Conservation (phyloP, 352 stramenopile species). For the Phytophthora fragariae region DNA sequence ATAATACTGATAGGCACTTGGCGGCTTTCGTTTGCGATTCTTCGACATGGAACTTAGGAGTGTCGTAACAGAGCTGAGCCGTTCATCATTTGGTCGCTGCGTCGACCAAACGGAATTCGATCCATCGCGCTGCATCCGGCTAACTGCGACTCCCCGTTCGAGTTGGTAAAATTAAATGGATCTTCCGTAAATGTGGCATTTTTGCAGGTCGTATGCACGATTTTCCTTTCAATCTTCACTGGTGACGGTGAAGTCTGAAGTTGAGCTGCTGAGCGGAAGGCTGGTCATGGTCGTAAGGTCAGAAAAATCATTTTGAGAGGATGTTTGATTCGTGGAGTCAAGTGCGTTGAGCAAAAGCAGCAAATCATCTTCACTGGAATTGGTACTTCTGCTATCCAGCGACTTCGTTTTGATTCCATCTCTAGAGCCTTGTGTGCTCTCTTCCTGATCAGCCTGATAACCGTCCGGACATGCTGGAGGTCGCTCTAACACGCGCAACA, state of each 20-base stretch:
- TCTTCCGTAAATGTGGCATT: not conserved
- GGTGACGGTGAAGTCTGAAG: not conserved
- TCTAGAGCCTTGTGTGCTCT: conserved; percentile 13
- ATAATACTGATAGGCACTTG: conserved; percentile 61
- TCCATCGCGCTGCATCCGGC: conserved; percentile 8
- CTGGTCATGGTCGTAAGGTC: conserved; percentile 1
- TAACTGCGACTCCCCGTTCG: conserved; percentile 13
- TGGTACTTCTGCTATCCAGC: conserved; percentile 19
- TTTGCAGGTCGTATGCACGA: not conserved
- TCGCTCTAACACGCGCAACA: conserved; percentile 34
- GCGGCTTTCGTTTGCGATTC: conserved; percentile 18
- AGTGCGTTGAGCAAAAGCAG: conserved; percentile 26
- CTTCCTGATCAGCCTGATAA: conserved; percentile 32
- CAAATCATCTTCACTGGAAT: conserved; percentile 29
- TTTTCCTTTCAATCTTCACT: conserved; percentile 3
- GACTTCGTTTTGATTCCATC: conserved; percentile 12
- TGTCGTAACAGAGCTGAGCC: not conserved
- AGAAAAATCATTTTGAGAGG: not conserved
- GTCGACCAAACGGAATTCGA: not conserved
- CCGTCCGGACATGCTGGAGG: conserved; percentile 11
- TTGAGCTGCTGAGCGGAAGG: not conserved
- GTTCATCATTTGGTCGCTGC: not conserved
- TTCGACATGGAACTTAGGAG: not conserved
- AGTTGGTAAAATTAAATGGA: conserved; percentile 29
- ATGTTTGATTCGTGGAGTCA: conserved; percentile 11